A percentile compares a stretch with the other conserved stretches of the same genome.
Evolutionary conservation across 1,284 basidiomycete species (phyloP).

Genomic region (Polyporus tsugae): DNA sequence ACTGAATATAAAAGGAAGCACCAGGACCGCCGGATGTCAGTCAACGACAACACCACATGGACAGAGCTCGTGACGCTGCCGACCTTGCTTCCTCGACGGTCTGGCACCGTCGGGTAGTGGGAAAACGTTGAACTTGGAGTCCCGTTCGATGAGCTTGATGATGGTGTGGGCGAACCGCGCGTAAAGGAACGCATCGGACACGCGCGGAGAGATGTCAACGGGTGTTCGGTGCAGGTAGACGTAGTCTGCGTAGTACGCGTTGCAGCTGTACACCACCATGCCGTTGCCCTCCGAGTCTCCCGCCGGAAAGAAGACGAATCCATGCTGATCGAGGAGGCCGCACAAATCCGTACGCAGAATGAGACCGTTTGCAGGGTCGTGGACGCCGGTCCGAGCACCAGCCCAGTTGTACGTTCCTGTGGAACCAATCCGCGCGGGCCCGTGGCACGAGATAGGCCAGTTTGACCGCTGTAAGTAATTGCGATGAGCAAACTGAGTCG

Average conservation of each 20-base stretch:
- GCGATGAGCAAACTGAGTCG: neutral
- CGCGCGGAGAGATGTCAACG: neutral
- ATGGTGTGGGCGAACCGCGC: conserved; percentile 9
- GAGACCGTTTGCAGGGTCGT: neutral
- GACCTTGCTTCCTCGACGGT: too few relatives aligned
- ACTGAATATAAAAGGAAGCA: too few relatives aligned
- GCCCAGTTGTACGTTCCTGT: neutral
- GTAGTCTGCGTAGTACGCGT: neutral
- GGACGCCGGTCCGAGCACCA: neutral
- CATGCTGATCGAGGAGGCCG: neutral
- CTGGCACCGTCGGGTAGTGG: too few relatives aligned
- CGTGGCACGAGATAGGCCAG: neutral
- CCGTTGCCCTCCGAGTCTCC: neutral
- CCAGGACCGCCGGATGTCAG: too few relatives aligned
- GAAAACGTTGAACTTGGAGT: too few relatives aligned
- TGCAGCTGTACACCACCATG: neutral
- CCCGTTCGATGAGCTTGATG: neutral
- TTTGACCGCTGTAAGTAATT: neutral
- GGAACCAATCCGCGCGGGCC: neutral
- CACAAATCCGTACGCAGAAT: neutral
- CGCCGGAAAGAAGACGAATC: neutral
- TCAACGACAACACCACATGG: too few relatives aligned
- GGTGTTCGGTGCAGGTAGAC: neutral
- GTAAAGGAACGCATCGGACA: neutral
- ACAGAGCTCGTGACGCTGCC: too few relatives aligned